Conservation (phyloP, 2,329 filamentous ascomycete species). For the Diplocarpon rosae region DNA sequence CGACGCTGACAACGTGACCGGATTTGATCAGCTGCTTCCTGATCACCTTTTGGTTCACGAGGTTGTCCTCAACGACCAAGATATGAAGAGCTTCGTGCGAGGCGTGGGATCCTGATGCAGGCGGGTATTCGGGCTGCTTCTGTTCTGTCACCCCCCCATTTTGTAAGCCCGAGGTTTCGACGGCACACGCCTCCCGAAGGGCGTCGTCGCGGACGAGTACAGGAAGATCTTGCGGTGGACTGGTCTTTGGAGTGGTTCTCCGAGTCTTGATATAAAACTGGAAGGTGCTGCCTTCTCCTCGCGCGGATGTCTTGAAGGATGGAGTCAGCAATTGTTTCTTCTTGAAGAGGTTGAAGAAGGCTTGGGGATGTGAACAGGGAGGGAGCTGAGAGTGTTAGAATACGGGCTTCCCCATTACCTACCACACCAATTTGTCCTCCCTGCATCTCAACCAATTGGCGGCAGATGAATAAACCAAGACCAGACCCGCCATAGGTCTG, state of each 20-base stretch:
- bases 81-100: conserved; percentile 23
- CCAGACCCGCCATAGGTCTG: conserved; percentile 67
- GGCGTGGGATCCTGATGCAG: background rate
- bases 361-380: no score
- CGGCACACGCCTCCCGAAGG: conserved; percentile 10
- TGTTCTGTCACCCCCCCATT: background rate
- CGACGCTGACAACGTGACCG: conserved; percentile 48
- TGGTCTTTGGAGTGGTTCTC: conserved; percentile 13
- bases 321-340: no score
- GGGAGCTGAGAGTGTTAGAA: no score
- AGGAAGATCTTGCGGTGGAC: conserved; percentile 6
- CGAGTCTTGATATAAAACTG: conserved; percentile 58
- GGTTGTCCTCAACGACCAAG: conserved; percentile 48
- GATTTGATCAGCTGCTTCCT: conserved; percentile 39
- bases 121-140: background rate
- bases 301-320: no score
- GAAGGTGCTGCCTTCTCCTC: conserved; percentile 60
- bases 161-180: conserved; percentile 5
- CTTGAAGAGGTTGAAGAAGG: no score
- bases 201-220: conserved; percentile 11
- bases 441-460: conserved; percentile 65
- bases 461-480: conserved; percentile 66
- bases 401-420: no score
- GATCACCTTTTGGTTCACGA: conserved; percentile 48
- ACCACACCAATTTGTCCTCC: conserved; percentile 69